Conservation (phyloP, 2,329 filamentous ascomycete species). For the Dryadomyces sulphureus region DNA sequence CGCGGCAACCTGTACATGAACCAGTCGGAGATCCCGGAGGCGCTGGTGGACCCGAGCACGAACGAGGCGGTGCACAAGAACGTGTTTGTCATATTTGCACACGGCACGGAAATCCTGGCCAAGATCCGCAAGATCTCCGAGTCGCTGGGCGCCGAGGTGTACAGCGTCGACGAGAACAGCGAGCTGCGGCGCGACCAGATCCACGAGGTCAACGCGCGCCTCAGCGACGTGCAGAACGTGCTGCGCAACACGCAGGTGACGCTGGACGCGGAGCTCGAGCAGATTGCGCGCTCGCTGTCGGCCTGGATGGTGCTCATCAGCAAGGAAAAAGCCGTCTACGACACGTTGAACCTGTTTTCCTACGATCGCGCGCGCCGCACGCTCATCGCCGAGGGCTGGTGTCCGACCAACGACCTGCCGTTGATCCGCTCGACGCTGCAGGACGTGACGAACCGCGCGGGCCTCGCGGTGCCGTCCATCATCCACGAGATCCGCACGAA, state of each 20-base stretch:
- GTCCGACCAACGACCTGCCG: slow-evolving; percentile 77
- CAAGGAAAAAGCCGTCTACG: slow-evolving; percentile 97
- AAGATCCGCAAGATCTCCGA: slow-evolving; percentile 99
- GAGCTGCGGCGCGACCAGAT: slow-evolving; percentile 92
- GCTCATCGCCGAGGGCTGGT: slow-evolving; percentile 95
- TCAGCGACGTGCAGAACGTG: slow-evolving; percentile 84
- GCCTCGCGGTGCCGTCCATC: slow-evolving; percentile 92
- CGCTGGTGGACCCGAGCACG: slow-evolving; percentile 78
- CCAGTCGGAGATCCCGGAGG: slow-evolving; percentile 93
- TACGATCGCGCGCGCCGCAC: slow-evolving; percentile 94
- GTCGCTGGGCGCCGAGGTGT: slow-evolving; percentile 87
- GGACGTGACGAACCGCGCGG: slow-evolving; percentile 91
- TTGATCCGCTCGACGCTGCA: slow-evolving; percentile 87
- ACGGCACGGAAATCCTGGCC: slow-evolving; percentile 93
- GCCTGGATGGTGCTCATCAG: slow-evolving; percentile 96
- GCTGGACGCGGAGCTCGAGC: slow-evolving; percentile 79
- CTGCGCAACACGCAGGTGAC: slow-evolving; percentile 90
- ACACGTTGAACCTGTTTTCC: slow-evolving; percentile 89
- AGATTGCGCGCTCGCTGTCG: slow-evolving; percentile 82
- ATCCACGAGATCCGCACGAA: slow-evolving; percentile 96
- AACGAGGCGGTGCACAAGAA: slow-evolving; percentile 94
- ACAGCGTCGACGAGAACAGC: slow-evolving; percentile 94
- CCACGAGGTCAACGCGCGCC: slow-evolving; percentile 87
- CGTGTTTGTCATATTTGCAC: slow-evolving; percentile 97
- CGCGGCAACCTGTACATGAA: slow-evolving; percentile 99